Evolutionary conservation across 1,284 basidiomycete genomes (phyloP).

Genomic region (Boletus semigastroideus): DNA sequence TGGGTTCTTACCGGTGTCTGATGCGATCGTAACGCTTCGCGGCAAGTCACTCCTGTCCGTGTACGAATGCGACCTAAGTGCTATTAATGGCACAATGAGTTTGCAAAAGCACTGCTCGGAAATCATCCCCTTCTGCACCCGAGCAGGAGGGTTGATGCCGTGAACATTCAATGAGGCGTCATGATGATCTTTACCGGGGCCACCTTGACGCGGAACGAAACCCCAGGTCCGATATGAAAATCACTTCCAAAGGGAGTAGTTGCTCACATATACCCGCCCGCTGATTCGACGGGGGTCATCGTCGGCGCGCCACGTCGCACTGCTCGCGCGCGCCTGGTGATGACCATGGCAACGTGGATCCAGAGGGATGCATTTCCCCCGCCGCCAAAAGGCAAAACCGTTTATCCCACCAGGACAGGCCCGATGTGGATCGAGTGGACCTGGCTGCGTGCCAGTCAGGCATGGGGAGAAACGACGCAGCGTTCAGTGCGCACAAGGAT

Average conservation of each 20-base stretch:
- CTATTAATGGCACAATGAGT: not conserved
- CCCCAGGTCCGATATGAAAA: not conserved
- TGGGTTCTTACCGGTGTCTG: not conserved
- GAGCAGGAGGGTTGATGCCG: not conserved
- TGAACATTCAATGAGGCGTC: not conserved
- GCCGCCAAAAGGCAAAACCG: not conserved
- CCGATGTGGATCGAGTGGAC: too few species aligned
- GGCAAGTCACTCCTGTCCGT: slow-evolving; percentile 2
- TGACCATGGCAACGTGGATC: not conserved
- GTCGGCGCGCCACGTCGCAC: not conserved
- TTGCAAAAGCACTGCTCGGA: not conserved
- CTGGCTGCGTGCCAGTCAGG: too few species aligned
- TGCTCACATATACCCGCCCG: not conserved
- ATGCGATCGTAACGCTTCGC: slow-evolving; percentile 2
- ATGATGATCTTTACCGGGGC: not conserved
- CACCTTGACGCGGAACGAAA: not conserved
- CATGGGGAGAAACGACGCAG: not conserved
- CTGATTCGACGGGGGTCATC: not conserved
- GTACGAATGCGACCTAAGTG: not conserved
- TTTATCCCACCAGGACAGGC: not conserved
- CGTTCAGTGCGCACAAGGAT: too few species aligned
- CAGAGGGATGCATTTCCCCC: not conserved
- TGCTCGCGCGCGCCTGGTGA: too few species aligned
- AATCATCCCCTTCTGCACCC: not conserved
- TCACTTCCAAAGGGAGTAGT: not conserved